These are phyloP conservation scores for Striga asiatica DNA, from an alignment of 257 asterid species.

Conservation along the genomic window DNA sequence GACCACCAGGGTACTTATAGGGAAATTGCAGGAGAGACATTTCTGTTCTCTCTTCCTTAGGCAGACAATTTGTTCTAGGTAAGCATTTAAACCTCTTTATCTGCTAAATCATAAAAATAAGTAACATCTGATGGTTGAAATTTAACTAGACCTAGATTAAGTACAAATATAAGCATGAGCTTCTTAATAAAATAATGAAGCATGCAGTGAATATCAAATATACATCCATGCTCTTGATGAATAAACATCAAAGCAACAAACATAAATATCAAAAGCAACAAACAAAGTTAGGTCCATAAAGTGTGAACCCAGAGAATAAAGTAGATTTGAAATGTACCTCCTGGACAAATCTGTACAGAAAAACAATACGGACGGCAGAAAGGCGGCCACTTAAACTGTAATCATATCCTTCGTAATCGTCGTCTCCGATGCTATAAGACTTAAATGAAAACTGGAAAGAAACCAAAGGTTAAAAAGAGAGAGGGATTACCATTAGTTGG, in stretches of 20 bases:
- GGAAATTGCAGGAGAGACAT: neutral
- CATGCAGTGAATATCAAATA: neutral
- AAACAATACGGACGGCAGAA: conserved; percentile 95
- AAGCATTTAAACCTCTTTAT: neutral
- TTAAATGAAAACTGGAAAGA: conserved; percentile 66
- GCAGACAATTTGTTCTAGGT: neutral
- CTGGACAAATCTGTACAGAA: conserved; percentile 86
- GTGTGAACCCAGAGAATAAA: conserved; percentile 4
- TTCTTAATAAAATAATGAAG: neutral
- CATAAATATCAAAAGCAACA: neutral
- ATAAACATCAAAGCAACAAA: conserved; percentile 1
- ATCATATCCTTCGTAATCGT: conserved; percentile 89
- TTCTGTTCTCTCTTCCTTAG: neutral
- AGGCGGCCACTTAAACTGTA: conserved; percentile 87
- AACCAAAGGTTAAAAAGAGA: conserved; percentile 10
- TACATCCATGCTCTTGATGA: neutral
- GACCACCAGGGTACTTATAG: conserved; percentile 1
- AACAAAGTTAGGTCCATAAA: conserved; percentile 1
- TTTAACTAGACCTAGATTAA: neutral
- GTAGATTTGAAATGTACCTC: conserved; percentile 47
- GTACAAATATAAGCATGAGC: neutral
- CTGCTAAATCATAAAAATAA: neutral
- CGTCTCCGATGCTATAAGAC: conserved; percentile 71
- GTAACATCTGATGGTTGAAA: neutral
- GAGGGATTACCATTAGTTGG: conserved; percentile 14